These are phyloP conservation scores for Populus simonii DNA, from an alignment of 345 rosid species.

Conservation along the genomic window DNA sequence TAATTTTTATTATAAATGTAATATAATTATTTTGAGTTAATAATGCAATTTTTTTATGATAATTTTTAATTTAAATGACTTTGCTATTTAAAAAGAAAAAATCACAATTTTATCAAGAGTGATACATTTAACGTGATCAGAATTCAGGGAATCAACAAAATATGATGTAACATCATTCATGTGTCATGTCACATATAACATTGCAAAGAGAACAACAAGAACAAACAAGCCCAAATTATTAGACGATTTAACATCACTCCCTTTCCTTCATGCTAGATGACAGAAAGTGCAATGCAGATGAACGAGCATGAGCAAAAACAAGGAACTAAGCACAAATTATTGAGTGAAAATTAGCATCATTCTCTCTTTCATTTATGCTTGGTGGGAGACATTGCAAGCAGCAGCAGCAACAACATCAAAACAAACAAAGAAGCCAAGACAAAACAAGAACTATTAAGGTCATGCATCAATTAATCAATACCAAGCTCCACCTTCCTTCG, in stretches of 20 bases:
- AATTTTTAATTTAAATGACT: no score
- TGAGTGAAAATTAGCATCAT: neutral
- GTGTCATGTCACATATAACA: neutral
- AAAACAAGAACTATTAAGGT: neutral
- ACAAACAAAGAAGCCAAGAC: neutral
- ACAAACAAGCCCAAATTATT: neutral
- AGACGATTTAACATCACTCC: neutral
- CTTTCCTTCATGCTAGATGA: neutral
- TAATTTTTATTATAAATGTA: no score
- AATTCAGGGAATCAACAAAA: no score
- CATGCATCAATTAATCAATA: neutral
- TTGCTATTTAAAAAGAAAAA: no score
- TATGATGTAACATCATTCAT: neutral
- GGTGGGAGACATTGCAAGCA: neutral
- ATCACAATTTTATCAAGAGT: no score
- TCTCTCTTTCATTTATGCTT: neutral
- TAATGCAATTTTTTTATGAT: no score
- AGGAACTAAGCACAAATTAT: neutral
- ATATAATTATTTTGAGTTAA: no score
- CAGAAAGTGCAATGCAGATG: neutral
- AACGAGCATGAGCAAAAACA: neutral
- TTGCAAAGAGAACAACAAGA: neutral
- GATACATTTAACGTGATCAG: neutral
- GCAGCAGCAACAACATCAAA: neutral
- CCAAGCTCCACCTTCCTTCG: neutral